phyloP scores from a whole-genome alignment of 2,329 filamentous ascomycete genomes.

The Claviceps quebecensis region DNA sequence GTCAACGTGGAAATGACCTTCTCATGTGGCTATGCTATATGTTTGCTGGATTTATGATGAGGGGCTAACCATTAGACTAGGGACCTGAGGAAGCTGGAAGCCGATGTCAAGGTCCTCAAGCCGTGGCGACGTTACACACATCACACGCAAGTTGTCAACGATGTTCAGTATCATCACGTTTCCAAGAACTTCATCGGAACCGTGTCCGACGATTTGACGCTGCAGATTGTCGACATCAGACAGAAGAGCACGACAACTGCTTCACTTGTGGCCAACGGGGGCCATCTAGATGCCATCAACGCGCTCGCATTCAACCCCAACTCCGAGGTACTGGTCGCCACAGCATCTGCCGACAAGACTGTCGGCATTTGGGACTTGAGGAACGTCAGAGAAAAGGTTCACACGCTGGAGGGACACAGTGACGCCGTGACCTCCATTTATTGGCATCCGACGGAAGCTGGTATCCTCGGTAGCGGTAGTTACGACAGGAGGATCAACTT shows the following conservation, averaged over 20 bases:
- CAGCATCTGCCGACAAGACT: constrained; percentile 88
- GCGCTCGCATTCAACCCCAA: constrained; percentile 89
- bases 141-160: constrained; percentile 85
- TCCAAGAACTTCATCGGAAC: constrained; percentile 77
- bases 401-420: constrained; percentile 76
- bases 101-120: constrained; percentile 54
- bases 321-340: constrained; percentile 80
- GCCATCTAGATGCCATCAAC: constrained; percentile 88
- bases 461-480: constrained; percentile 78
- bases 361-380: constrained; percentile 92
- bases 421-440: constrained; percentile 83
- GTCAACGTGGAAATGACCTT: constrained; percentile 11
- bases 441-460: constrained; percentile 86
- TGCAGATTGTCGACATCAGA: constrained; percentile 85
- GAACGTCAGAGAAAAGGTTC: constrained; percentile 78
- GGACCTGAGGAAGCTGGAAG: constrained; percentile 67
- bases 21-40: not conserved
- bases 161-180: constrained; percentile 87
- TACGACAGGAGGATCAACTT: constrained; percentile 91
- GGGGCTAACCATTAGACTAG: constrained; percentile 23
- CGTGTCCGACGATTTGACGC: constrained; percentile 86
- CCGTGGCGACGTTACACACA: constrained; percentile 69
- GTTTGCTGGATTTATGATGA: not conserved
- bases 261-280: constrained; percentile 53
- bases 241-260: constrained; percentile 50